Evolutionary conservation across 306 rosid genomes (phyloP), one percentile per base, ranked within the genome.

Genomic region (Quercus variabilis): DNA sequence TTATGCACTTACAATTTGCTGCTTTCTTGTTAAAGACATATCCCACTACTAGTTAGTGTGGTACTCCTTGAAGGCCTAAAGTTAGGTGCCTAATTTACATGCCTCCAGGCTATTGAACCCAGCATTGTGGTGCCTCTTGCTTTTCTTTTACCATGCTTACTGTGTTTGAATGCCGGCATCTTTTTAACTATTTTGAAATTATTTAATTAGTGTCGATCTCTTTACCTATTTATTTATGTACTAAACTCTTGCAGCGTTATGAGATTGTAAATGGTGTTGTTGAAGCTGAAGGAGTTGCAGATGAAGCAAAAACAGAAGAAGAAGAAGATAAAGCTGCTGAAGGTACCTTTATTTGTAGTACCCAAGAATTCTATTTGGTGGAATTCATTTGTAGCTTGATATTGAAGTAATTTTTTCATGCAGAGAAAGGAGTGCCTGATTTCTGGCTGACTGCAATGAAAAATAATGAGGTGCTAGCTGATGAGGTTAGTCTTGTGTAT

Each of bases 371-470:
- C 35, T 28, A 33, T 25, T 35, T 63, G n/a, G 6, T 35, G 3
- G 69, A 52, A 55, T 65, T 75, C 51, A 33, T 64, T 65, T 35
- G 69, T 54, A 57, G 15, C 21, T 78, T 83, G 30, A 55, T 31
- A 3, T 67, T 33, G 25, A 23, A 19, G 60, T 4, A 11, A 49
- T 62, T 6, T 81, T 10, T 79, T 72, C 76, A 35, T 84, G 84
- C 83, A 94, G 98, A 89, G 73, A 89, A 90, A 75, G 97, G 98
- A 33, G 97, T 94, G 17, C 96, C 97, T 33, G 93, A 83, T 23
- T 94, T 94, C 80, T 94, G 97, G 98, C 97, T 94, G 30, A 85
- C 77, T 79, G 98, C 98, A 43, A 85, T 94, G 93, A 92, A 94
- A 79, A 94, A 94, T 56, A 94, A 94, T 58, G 96, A 94, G 60